Percentiles rank a stretch among this genome's conserved stretches.
These are phyloP conservation scores for Rheum nobile DNA, from an alignment of 148 eudicot species.

Conservation along the genomic window DNA sequence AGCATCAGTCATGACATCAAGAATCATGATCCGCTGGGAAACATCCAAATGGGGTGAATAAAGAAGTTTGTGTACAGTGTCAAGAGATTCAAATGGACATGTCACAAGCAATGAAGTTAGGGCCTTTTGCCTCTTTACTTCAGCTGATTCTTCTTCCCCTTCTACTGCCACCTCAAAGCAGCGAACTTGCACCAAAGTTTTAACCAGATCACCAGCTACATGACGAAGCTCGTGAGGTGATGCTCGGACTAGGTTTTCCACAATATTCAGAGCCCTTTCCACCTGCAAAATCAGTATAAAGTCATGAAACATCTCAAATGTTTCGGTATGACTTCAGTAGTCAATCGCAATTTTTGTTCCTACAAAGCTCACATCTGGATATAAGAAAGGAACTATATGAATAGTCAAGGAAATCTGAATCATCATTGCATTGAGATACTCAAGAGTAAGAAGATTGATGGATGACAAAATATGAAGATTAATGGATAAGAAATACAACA, in stretches of 20 bases:
- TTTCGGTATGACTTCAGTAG: neutral
- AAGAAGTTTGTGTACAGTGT: slow-evolving; percentile 51
- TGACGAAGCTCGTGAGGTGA: slow-evolving; percentile 74
- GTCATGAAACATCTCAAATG: neutral
- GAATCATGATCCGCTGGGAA: slow-evolving; percentile 81
- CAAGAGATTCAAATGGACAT: slow-evolving; percentile 69
- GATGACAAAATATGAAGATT: too few relatives aligned
- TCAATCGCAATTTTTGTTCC: neutral
- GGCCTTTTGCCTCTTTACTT: slow-evolving; percentile 77
- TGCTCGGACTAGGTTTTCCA: slow-evolving; percentile 86
- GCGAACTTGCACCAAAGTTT: slow-evolving; percentile 74
- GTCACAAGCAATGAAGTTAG: slow-evolving; percentile 67
- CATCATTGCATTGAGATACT: neutral
- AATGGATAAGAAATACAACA: too few relatives aligned
- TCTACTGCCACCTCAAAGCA: slow-evolving; percentile 61
- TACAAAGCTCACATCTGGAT: neutral
- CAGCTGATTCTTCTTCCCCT: slow-evolving; percentile 87
- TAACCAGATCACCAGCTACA: slow-evolving; percentile 61
- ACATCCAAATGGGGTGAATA: slow-evolving; percentile 79
- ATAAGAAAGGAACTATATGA: neutral
- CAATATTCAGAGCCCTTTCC: slow-evolving; percentile 79
- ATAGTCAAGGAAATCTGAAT: neutral
- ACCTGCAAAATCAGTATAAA: slow-evolving; percentile 33
- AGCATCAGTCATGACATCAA: slow-evolving; percentile 86
- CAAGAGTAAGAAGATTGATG: neutral